Conservation (phyloP, 768 basidiomycete species). For the Amanita inopinata region DNA sequence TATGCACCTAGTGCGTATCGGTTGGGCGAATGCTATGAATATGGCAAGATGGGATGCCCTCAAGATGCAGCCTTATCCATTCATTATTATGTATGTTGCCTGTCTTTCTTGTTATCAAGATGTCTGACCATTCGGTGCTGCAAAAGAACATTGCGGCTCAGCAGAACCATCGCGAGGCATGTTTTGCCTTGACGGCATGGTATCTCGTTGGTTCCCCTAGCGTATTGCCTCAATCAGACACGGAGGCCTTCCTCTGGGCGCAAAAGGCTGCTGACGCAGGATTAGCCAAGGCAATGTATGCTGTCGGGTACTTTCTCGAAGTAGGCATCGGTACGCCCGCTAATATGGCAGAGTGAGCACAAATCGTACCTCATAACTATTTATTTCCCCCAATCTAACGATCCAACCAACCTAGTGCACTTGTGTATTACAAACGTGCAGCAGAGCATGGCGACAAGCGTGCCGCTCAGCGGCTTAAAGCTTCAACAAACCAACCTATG, state of each 20-base stretch:
- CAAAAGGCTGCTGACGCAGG: constrained; percentile 91
- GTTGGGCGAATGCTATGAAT: constrained; percentile 97
- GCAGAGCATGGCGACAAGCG: constrained; percentile 92
- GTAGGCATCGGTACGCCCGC: constrained; percentile 80
- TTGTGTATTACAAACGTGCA: constrained; percentile 80
- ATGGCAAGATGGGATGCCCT: constrained; percentile 97
- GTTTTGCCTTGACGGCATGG: constrained; percentile 98
- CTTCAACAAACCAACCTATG: constrained; percentile 43
- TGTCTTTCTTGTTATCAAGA: constrained; percentile 5
- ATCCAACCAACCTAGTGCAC: constrained; percentile 37
- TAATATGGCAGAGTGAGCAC: constrained; percentile 55
- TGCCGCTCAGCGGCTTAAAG: constrained; percentile 73
- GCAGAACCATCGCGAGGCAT: constrained; percentile 93
- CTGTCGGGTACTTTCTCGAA: constrained; percentile 95
- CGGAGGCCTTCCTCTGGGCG: constrained; percentile 96
- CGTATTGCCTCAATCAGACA: constrained; percentile 95
- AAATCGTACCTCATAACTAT: constrained; percentile 10
- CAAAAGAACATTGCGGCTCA: constrained; percentile 95
- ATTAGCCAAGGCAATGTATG: constrained; percentile 93
- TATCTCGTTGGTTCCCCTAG: constrained; percentile 98
- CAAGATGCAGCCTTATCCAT: constrained; percentile 95
- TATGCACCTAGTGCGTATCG: constrained; percentile 95
- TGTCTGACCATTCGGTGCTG: constrained; percentile 10
- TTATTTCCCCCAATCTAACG: constrained; percentile 7
- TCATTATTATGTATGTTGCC: constrained; percentile 90